Percentiles rank a stretch among this genome's conserved stretches.
These are phyloP conservation scores for Skeletonema grethae DNA, from an alignment of 108 stramenopile genomes.

Conservation along the genomic window DNA sequence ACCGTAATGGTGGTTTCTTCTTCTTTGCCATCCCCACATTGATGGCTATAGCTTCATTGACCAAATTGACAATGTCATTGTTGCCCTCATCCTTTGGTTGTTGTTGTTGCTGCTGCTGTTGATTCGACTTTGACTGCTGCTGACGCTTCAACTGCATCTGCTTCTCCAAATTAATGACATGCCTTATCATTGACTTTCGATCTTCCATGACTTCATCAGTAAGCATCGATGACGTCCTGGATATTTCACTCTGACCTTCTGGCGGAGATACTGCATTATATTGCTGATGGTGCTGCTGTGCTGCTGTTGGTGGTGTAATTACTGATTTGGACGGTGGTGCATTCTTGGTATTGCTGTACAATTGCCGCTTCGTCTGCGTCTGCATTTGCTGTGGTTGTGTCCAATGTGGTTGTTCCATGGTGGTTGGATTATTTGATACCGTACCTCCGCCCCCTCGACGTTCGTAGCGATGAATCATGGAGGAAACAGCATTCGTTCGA, in stretches of 20 bases:
- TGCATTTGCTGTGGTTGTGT: too few relatives aligned
- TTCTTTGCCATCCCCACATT: neutral
- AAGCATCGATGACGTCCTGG: neutral
- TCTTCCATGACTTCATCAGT: neutral
- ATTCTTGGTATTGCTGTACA: too few relatives aligned
- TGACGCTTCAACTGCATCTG: neutral
- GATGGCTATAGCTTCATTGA: conserved; percentile 11
- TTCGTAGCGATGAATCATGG: too few relatives aligned
- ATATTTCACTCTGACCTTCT: neutral
- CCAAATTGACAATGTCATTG: conserved; percentile 5
- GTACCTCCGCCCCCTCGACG: too few relatives aligned
- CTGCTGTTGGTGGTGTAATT: too few relatives aligned
- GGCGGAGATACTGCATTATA: neutral
- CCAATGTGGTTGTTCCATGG: too few relatives aligned
- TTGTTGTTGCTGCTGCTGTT: neutral
- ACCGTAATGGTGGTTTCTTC: conserved; percentile 21
- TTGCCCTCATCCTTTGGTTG: neutral
- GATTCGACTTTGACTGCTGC: neutral
- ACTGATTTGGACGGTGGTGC: too few relatives aligned
- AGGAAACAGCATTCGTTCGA: too few relatives aligned
- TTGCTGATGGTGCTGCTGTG: neutral
- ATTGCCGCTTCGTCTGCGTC: too few relatives aligned
- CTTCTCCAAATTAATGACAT: neutral
- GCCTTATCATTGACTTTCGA: neutral
- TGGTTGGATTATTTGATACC: too few relatives aligned